phyloP scores from a whole-genome alignment of 2,329 filamentous ascomycete species.

The Cladosporium sp. region DNA sequence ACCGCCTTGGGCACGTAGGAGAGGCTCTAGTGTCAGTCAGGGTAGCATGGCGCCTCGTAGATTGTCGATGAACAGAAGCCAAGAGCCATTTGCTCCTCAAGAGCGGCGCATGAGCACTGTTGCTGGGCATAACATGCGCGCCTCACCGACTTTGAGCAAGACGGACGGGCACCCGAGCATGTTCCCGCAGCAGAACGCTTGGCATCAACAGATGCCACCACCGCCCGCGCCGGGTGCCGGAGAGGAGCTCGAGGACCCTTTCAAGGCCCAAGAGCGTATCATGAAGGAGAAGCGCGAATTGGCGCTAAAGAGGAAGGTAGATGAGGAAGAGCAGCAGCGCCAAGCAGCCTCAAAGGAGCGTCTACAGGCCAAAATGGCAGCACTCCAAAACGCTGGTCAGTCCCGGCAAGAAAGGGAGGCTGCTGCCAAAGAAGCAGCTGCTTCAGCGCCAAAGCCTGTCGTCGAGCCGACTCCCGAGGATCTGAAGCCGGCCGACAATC shows the following conservation, averaged over 20 bases:
- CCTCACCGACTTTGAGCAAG: conserved; percentile 16
- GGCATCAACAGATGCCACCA: conserved; percentile 29
- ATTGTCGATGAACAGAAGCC: conserved; percentile 49
- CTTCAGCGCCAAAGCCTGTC: conserved; percentile 12
- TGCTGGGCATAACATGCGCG: conserved; percentile 32
- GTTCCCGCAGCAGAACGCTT: conserved; percentile 26
- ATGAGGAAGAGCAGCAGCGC: conserved; percentile 23
- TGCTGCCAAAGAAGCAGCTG: conserved; percentile 24
- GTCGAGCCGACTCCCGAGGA: conserved; percentile 13
- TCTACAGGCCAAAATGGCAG: conserved; percentile 30
- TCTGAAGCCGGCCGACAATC: conserved; percentile 3
- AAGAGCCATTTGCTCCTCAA: conserved; percentile 34
- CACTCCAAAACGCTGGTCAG: conserved; percentile 26
- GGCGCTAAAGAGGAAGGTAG: conserved; percentile 21
- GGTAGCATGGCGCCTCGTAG: conserved; percentile 68
- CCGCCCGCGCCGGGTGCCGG: conserved; percentile 15
- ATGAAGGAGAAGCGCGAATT: conserved; percentile 35
- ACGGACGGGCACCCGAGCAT: conserved; percentile 16
- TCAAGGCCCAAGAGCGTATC: conserved; percentile 56
- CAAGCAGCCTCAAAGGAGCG: conserved; percentile 26
- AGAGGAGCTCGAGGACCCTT: conserved; percentile 48
- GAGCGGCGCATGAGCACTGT: conserved; percentile 27
- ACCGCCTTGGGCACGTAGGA: conserved; percentile 62
- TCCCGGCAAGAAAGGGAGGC: conserved; percentile 29
- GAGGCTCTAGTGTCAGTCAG: conserved; percentile 85